phyloP scores from a whole-genome alignment of 306 rosid genomes.

The Cucumis melo region DNA sequence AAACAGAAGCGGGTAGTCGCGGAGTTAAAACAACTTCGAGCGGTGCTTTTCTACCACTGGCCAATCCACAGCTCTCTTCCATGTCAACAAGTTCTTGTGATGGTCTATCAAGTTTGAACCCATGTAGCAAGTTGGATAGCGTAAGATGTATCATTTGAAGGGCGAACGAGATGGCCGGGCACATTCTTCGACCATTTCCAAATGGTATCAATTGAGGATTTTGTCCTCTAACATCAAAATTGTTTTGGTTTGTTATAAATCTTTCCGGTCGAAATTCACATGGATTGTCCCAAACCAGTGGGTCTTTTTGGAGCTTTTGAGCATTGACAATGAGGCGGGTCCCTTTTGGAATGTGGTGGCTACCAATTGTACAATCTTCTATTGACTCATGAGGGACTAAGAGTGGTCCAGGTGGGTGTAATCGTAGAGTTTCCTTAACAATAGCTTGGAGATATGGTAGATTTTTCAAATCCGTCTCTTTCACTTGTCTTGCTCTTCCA shows the following conservation, averaged over 20 bases:
- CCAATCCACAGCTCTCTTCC: constrained; percentile 39
- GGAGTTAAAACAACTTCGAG: constrained; percentile 34
- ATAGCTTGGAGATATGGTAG: background rate
- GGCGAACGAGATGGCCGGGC: constrained; percentile 13
- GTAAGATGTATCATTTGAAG: background rate
- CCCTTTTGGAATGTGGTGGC: background rate
- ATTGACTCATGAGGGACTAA: background rate
- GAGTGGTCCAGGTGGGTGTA: background rate
- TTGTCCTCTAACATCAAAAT: constrained; percentile 13
- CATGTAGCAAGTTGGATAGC: constrained; percentile 12
- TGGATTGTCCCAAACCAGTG: constrained; percentile 14
- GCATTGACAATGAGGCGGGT: constrained; percentile 14
- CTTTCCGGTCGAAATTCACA: constrained; percentile 11
- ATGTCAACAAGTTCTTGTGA: constrained; percentile 22
- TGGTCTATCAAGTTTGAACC: constrained; percentile 19
- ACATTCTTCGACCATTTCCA: constrained; percentile 28
- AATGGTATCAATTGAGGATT: constrained; percentile 16
- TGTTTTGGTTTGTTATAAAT: constrained; percentile 2
- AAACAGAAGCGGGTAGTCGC: constrained; percentile 13
- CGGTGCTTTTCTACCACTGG: constrained; percentile 38
- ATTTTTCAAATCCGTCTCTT: background rate
- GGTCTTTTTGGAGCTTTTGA: constrained; percentile 17
- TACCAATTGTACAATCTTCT: background rate
- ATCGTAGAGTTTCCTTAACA: background rate
- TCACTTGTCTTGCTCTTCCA: constrained; percentile 8